A percentile compares a stretch with the other conserved stretches of the same genome.
Evolutionary conservation across 495 filamentous ascomycete species (phyloP).

Genomic region (Aspergillus bertholletiae): DNA sequence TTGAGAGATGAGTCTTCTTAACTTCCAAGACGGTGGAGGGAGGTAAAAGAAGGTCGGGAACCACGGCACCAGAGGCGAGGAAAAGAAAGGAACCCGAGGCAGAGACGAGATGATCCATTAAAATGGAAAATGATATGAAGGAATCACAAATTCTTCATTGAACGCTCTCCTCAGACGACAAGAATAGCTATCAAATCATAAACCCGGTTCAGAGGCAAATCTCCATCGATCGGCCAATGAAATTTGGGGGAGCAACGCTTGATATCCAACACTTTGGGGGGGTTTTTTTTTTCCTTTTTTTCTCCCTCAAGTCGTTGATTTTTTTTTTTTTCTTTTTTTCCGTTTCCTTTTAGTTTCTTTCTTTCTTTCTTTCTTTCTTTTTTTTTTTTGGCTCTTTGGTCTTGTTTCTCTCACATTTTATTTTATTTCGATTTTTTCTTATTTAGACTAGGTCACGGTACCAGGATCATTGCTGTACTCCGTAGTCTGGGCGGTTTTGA

Average conservation of each 20-base stretch:
- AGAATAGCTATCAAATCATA: not conserved
- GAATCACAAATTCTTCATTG: not conserved
- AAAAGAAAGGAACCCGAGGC: not conserved
- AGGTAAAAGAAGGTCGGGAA: not conserved
- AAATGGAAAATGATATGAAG: not conserved
- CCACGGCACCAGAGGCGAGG: not conserved
- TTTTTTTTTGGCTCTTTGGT: constrained; percentile 2
- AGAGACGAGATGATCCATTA: not conserved
- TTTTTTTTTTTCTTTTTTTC: not conserved
- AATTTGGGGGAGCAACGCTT: not conserved
- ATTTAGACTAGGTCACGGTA: no score
- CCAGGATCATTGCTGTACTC: no score
- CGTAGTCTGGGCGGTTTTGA: no score
- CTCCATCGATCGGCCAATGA: not conserved
- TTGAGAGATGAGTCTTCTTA: no score
- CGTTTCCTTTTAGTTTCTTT: not conserved
- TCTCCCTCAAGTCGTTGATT: no score
- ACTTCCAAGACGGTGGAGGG: no score
- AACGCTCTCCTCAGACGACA: no score
- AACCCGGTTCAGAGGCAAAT: not conserved
- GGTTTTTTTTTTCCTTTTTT: no score
- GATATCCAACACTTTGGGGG: not conserved
- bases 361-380: not conserved
- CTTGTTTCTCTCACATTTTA: not conserved
- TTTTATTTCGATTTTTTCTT: not conserved